These are phyloP conservation scores for Gynostemma pentaphyllum DNA, from an alignment of 306 rosid genomes.

Conservation along the genomic window DNA sequence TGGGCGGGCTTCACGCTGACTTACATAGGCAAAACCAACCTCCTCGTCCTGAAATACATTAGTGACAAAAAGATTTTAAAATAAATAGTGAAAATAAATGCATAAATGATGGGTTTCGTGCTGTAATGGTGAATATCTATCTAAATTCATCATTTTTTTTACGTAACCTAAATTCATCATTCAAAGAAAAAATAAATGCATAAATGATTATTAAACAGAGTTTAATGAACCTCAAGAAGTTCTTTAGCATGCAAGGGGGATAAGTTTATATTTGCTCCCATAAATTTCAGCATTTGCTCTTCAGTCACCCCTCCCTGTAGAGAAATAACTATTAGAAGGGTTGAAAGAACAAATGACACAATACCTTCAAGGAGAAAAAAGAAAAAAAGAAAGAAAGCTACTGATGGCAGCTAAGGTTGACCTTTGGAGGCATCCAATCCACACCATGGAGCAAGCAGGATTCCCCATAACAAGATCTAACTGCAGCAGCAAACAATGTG, in stretches of 20 bases:
- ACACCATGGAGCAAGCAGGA: conserved; percentile 90
- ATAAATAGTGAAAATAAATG: neutral
- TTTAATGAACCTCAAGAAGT: conserved; percentile 61
- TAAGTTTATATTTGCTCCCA: conserved; percentile 72
- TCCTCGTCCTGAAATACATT: conserved; percentile 59
- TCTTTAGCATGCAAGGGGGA: conserved; percentile 61
- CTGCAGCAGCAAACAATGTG: conserved; percentile 87
- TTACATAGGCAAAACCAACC: conserved; percentile 82
- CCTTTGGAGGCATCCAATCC: conserved; percentile 98
- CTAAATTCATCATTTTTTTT: no score
- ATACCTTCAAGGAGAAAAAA: neutral
- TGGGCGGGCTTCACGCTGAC: conserved; percentile 83
- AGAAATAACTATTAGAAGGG: neutral
- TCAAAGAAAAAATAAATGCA: conserved; percentile 14
- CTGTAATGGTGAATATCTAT: no score
- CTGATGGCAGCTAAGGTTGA: conserved; percentile 13
- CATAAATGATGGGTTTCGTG: conserved; percentile 6
- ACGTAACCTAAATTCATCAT: no score
- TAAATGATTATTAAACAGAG: conserved; percentile 10
- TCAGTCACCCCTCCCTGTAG: conserved; percentile 84
- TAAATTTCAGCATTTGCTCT: conserved; percentile 91
- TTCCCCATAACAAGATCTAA: conserved; percentile 87
- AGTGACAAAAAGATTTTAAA: neutral
- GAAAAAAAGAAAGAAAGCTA: neutral
- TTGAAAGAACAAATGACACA: neutral